A percentile compares a stretch with the other conserved stretches of the same genome.
Evolutionary conservation across 257 asterid genomes (phyloP).

Genomic region (Solanum phureja): DNA sequence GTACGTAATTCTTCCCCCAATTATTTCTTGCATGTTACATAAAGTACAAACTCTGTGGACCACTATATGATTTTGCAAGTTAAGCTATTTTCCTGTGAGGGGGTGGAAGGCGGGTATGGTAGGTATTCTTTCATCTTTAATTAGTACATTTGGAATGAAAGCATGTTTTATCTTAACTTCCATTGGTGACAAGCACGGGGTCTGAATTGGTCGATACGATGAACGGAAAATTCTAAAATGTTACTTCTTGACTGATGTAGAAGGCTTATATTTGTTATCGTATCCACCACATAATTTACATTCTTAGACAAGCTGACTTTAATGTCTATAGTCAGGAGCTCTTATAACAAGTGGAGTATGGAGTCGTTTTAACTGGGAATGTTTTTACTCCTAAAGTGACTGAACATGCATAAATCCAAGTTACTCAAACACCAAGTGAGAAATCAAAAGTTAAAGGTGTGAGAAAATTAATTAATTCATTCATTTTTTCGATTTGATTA

Average conservation of each 20-base stretch:
- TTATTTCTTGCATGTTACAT: slow-evolving; percentile 19
- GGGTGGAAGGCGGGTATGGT: not conserved
- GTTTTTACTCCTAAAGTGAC: not conserved
- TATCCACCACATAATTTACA: not conserved
- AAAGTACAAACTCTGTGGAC: not conserved
- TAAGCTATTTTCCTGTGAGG: not conserved
- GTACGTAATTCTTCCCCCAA: not conserved
- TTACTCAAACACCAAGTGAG: not conserved
- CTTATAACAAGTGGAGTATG: not conserved
- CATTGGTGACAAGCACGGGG: too few species aligned
- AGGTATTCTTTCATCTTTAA: not conserved
- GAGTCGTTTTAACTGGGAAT: too few species aligned
- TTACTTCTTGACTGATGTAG: not conserved
- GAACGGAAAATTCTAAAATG: too few species aligned
- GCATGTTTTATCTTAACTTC: too few species aligned
- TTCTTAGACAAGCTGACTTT: too few species aligned
- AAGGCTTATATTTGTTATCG: not conserved
- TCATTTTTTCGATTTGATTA: not conserved
- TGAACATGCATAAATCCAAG: not conserved
- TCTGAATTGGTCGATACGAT: not conserved
- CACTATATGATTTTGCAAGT: not conserved
- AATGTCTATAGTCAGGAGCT: too few species aligned
- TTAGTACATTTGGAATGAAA: not conserved
- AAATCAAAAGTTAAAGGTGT: not conserved
- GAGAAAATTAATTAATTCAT: not conserved